These are phyloP conservation scores for Polymyxa betae DNA, from an alignment of 208 protist species.

Conservation along the genomic window DNA sequence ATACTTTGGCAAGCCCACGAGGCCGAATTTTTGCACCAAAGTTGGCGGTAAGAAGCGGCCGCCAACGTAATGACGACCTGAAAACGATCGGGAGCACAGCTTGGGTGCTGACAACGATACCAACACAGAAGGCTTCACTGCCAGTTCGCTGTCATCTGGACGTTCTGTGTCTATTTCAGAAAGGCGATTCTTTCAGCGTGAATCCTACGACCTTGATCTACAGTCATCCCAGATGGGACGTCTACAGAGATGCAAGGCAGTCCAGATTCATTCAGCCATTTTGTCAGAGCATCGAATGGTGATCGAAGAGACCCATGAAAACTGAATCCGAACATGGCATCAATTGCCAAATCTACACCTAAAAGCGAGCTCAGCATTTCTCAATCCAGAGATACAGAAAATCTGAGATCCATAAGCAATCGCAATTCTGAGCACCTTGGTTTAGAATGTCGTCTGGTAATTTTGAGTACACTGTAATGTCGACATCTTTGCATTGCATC, in stretches of 20 bases:
- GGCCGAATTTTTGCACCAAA: background rate
- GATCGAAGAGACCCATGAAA: background rate
- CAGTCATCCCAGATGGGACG: background rate
- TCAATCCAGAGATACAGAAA: too few species aligned
- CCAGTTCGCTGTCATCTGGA: background rate
- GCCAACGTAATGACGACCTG: background rate
- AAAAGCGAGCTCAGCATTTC: too few species aligned
- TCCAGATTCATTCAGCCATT: background rate
- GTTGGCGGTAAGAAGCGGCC: constrained; percentile 8
- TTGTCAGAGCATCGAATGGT: background rate
- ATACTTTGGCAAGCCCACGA: background rate
- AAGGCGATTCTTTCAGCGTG: background rate
- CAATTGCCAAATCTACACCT: background rate
- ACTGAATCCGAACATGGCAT: constrained; percentile 49
- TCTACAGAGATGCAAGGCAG: constrained; percentile 6
- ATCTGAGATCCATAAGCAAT: background rate
- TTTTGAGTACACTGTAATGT: background rate
- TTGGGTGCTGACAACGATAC: constrained; percentile 49
- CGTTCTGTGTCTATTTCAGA: background rate
- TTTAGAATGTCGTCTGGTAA: background rate
- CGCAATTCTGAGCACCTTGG: background rate
- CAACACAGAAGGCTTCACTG: background rate
- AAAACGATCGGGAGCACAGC: background rate
- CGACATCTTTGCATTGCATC: constrained; percentile 16
- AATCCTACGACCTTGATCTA: background rate